Evolutionary conservation across 2,329 filamentous ascomycete genomes (phyloP).

Genomic region (Trichophyton verrucosum): DNA sequence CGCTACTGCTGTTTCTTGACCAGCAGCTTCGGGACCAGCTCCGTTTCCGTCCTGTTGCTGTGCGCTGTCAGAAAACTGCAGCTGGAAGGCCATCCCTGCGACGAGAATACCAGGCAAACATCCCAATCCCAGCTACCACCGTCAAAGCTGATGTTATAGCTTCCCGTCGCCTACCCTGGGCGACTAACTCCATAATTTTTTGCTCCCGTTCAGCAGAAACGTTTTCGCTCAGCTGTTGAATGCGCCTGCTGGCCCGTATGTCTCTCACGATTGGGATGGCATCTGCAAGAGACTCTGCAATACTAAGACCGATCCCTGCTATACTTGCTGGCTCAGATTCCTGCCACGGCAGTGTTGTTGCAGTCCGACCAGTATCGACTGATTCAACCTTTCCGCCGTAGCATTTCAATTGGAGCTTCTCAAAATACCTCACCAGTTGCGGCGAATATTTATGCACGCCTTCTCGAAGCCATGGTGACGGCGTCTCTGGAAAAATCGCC

Average conservation of each 20-base stretch:
- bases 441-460: conserved; percentile 42
- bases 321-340: conserved; percentile 23
- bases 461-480: conserved; percentile 50
- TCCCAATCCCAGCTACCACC: conserved; percentile 23
- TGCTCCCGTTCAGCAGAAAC: conserved; percentile 19
- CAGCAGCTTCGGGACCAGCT: not conserved
- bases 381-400: conserved; percentile 22
- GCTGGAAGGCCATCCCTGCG: not conserved
- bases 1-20: conserved; percentile 4
- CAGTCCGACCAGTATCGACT: conserved; percentile 5
- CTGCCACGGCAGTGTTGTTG: conserved; percentile 25
- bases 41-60: not conserved
- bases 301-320: conserved; percentile 23
- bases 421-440: conserved; percentile 34
- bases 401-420: conserved; percentile 26
- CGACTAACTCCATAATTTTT: conserved; percentile 17
- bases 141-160: conserved; percentile 26
- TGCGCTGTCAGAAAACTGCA: not conserved
- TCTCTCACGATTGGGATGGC: conserved; percentile 27
- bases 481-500: conserved; percentile 51
- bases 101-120: conserved; percentile 28
- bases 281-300: conserved; percentile 26
- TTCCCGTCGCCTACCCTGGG: conserved; percentile 22
- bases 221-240: conserved; percentile 23
- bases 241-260: conserved; percentile 26